phyloP scores from a whole-genome alignment of 305 asterid species.

The Caryopteris hybrid region DNA sequence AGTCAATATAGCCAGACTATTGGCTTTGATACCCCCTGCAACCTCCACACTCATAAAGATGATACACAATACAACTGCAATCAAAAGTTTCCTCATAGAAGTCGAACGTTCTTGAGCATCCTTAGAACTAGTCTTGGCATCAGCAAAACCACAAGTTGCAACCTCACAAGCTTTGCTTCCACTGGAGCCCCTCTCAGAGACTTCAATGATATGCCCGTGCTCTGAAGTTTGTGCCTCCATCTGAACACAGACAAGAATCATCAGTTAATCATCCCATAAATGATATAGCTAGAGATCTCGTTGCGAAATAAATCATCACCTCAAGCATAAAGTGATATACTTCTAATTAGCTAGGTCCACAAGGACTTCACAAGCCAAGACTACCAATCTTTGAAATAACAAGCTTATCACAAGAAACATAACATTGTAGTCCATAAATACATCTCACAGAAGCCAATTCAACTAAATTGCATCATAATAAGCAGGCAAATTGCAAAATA shows the following conservation, averaged over 20 bases:
- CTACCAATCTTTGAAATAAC: neutral
- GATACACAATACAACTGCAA: slow-evolving; percentile 56
- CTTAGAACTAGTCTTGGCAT: slow-evolving; percentile 44
- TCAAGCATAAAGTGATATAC: neutral
- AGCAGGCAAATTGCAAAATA: neutral
- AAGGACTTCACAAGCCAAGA: neutral
- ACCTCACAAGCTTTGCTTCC: slow-evolving; percentile 57
- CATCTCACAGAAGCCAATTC: neutral
- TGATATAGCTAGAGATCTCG: too few relatives aligned
- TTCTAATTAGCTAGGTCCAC: neutral
- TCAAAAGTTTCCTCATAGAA: slow-evolving; percentile 56
- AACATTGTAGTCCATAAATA: neutral
- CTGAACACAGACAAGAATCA: slow-evolving; percentile 21
- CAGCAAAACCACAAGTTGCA: slow-evolving; percentile 66
- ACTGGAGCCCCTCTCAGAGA: slow-evolving; percentile 28
- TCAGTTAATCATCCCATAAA: neutral
- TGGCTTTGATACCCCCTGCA: slow-evolving; percentile 73
- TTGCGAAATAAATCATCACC: neutral
- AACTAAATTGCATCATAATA: neutral
- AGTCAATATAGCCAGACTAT: slow-evolving; percentile 75
- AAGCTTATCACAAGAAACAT: neutral
- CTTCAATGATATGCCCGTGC: slow-evolving; percentile 43
- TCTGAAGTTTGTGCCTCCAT: slow-evolving; percentile 43
- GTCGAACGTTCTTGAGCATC: slow-evolving; percentile 63
- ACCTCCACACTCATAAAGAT: slow-evolving; percentile 75